Conservation (phyloP, 257 asterid genomes). For the Nicotiana noctiflora region DNA sequence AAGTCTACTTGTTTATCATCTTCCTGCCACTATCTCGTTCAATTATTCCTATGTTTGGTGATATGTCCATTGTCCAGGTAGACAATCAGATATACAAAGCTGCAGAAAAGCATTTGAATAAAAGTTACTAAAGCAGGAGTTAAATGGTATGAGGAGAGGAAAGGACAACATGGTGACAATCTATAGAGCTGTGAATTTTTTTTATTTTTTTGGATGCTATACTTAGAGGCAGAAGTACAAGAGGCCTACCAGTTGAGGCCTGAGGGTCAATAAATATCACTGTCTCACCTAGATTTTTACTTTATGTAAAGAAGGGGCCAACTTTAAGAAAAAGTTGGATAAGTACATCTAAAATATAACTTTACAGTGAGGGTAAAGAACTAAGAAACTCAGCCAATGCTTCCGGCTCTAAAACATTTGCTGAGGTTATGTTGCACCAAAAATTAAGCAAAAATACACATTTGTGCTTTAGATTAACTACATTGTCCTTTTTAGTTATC, state of each 20-base stretch:
- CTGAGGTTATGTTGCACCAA: no score
- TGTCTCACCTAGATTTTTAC: not conserved
- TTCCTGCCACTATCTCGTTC: no score
- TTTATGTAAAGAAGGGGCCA: no score
- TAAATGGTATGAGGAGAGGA: not conserved
- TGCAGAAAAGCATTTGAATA: not conserved
- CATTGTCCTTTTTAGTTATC: no score
- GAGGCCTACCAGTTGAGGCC: not conserved
- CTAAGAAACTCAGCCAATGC: no score
- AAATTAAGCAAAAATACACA: no score
- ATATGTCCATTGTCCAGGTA: not conserved
- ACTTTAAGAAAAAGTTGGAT: no score
- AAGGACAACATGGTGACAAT: not conserved
- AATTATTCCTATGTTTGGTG: not conserved
- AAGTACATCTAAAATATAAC: no score
- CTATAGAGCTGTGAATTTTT: not conserved
- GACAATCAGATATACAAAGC: not conserved
- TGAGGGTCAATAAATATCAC: not conserved
- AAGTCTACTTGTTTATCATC: no score
- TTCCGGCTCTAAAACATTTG: no score
- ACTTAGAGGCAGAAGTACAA: not conserved
- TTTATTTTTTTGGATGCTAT: not conserved
- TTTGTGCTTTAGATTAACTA: no score
- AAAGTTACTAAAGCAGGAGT: not conserved
- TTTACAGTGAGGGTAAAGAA: no score